These are phyloP conservation scores for Hevea brasiliensis DNA, from an alignment of 345 rosid species.

Conservation along the genomic window DNA sequence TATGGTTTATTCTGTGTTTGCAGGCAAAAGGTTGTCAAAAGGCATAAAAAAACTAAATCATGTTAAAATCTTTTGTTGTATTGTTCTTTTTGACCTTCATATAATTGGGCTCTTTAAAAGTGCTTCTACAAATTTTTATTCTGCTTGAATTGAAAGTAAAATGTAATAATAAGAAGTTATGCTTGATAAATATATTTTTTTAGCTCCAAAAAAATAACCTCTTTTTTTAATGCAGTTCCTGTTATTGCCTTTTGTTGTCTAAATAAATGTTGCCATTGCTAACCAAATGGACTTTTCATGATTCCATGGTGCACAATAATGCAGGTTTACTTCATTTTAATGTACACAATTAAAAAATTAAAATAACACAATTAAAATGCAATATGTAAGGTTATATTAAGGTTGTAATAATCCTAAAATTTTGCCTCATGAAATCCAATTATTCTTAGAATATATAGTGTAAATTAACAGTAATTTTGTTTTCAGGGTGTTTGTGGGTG, in stretches of 20 bases:
- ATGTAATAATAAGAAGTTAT: background rate
- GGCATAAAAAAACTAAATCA: background rate
- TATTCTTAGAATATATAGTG: slow-evolving; percentile 3
- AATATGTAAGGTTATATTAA: too few species aligned
- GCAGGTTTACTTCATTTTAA: background rate
- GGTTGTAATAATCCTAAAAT: background rate
- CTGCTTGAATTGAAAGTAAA: too few species aligned
- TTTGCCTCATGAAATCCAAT: background rate
- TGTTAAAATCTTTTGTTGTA: background rate
- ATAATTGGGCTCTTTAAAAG: too few species aligned
- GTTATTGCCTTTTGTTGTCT: background rate
- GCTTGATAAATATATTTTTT: background rate
- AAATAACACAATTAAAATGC: too few species aligned
- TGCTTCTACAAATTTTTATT: too few species aligned
- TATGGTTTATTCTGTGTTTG: background rate
- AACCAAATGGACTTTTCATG: background rate
- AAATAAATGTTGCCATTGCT: background rate
- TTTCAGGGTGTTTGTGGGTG: slow-evolving; percentile 98
- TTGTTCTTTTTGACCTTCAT: too few species aligned
- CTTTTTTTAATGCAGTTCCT: background rate
- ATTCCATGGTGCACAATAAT: background rate
- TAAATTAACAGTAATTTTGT: slow-evolving; percentile 2
- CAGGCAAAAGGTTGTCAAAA: background rate
- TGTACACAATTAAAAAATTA: background rate
- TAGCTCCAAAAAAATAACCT: background rate